Evolutionary conservation across 805 yeast genomes (phyloP), one percentile per base, ranked within the genome.

Genomic region (Metschnikowia colocasiae): DNA sequence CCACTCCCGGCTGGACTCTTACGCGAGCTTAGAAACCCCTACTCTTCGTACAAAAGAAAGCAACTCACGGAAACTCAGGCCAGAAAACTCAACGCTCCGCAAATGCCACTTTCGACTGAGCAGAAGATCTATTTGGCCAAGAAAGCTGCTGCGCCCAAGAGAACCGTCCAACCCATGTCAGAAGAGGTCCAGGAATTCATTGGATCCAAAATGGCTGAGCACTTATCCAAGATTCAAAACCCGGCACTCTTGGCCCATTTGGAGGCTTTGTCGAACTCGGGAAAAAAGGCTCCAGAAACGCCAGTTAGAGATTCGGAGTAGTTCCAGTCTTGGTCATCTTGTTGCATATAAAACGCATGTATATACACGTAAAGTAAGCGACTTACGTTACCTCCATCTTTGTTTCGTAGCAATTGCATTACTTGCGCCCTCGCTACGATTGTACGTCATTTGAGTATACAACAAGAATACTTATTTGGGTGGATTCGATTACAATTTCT

Each of bases 1-100:
- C 89, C 90, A 19, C 69, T 87, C 32, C 97, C 97, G 22, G 57
- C 62, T 15, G 85, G 71, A 23, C 87, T 87, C 15, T 64, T 85
- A 51, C 63, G 67, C 49, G 81, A 87, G 48, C 75, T 91, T 53
- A 83, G 96, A 68, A 86, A 88, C 67, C 87, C 89, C 43, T 68
- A 82, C 59, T 83, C 91, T 53, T 80, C 81, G 63, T 78, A 85
- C 68, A 83, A 80, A 53, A 75, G 76, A 57, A 64, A 67, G 46
- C 47, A 58, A 33, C 69, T 90, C 50, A 75, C 83, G 9, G 82
- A 76, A 52, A 66, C 75, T 32, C 90, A 87, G 57, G 76, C 84
- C 36, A 78, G 80, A 56, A 78, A 73, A 54, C 70, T 85, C 58
- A 73, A 73, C 15, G 81, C 87, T 15, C 95, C 95, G 45, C 68